phyloP scores from a whole-genome alignment of 1,139 yeast species.

The Nadsonia commutata region DNA sequence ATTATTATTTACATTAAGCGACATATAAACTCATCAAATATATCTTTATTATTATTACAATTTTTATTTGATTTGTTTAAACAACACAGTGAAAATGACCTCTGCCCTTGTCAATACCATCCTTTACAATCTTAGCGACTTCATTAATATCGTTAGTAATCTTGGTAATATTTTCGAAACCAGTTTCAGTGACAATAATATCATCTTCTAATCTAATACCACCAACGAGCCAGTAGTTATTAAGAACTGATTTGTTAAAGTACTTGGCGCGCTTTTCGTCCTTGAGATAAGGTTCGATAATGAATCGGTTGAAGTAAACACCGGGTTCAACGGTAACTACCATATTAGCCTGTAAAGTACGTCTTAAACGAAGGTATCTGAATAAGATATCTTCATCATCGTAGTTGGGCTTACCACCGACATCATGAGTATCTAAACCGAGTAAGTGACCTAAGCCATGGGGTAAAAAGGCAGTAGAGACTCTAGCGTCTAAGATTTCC shows the following conservation, averaged over 20 bases:
- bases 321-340: constrained; percentile 95
- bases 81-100: constrained; percentile 47
- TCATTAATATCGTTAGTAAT: constrained; percentile 78
- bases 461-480: constrained; percentile 73
- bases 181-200: constrained; percentile 57
- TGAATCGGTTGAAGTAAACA: constrained; percentile 70
- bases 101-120: constrained; percentile 51
- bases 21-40: too few species aligned
- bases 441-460: constrained; percentile 90
- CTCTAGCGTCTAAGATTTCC: constrained; percentile 54
- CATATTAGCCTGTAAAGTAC: constrained; percentile 61
- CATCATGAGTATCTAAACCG: constrained; percentile 95
- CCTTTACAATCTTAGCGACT: constrained; percentile 58
- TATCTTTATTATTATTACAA: too few species aligned
- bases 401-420: constrained; percentile 77
- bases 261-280: constrained; percentile 43
- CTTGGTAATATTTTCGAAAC: constrained; percentile 67
- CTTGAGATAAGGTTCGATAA: constrained; percentile 50
- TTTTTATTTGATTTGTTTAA: constrained; percentile 8
- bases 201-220: constrained; percentile 97
- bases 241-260: constrained; percentile 50
- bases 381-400: constrained; percentile 66
- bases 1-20: neutral
- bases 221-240: constrained; percentile 75
- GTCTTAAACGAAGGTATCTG: constrained; percentile 64